Evolutionary conservation across 129 eudicot species (phyloP).

Genomic region (Heracleum sosnowskyi): DNA sequence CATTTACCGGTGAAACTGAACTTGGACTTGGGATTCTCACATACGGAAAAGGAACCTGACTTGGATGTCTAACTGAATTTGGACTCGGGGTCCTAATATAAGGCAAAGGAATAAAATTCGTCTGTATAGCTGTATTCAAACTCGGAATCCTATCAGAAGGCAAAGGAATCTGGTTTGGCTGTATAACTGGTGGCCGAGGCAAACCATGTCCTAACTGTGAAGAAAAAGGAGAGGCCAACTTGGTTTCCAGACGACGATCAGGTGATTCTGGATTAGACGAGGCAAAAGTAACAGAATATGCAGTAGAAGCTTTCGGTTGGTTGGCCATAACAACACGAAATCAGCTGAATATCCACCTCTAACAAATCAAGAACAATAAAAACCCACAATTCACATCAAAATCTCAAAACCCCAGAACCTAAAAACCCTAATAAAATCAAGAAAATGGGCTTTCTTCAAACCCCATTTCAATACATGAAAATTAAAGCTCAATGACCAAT

Average conservation of each 20-base stretch:
- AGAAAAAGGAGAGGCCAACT: constrained; percentile 32
- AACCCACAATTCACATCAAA: background rate
- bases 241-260: constrained; percentile 28
- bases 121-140: background rate
- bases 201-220: constrained; percentile 32
- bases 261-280: constrained; percentile 37
- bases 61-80: constrained; percentile 35
- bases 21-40: constrained; percentile 35
- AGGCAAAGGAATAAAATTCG: background rate
- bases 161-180: constrained; percentile 41
- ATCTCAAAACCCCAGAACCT: constrained; percentile 2
- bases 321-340: constrained; percentile 45
- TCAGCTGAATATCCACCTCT: constrained; percentile 14
- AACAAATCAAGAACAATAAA: background rate
- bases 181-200: constrained; percentile 38
- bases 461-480: background rate
- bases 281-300: constrained; percentile 34
- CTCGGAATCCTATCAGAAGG: constrained; percentile 37
- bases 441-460: background rate
- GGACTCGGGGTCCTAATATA: constrained; percentile 14
- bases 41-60: constrained; percentile 44
- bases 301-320: constrained; percentile 32
- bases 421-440: background rate
- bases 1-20: constrained; percentile 47
- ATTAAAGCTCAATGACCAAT: background rate